These are phyloP conservation scores for Dactylellina haptotyla DNA, from an alignment of 2,329 filamentous ascomycete species.

Conservation along the genomic window DNA sequence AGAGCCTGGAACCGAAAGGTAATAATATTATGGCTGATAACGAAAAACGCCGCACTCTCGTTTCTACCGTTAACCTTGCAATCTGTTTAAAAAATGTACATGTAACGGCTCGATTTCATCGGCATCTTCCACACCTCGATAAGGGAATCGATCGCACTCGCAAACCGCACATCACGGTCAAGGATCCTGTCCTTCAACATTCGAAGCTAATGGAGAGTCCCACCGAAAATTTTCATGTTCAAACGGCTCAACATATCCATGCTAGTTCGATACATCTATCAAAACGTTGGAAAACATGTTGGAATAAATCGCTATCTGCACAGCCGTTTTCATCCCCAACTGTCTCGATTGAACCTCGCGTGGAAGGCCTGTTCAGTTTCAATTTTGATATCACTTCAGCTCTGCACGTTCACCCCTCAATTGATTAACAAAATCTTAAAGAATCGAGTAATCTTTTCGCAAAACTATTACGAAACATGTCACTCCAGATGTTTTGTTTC, in stretches of 20 bases:
- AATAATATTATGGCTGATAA: slow-evolving; percentile 8
- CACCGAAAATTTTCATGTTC: neutral
- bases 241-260: neutral
- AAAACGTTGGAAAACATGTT: neutral
- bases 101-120: slow-evolving; percentile 25
- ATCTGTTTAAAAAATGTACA: neutral
- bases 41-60: no score
- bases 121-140: slow-evolving; percentile 8
- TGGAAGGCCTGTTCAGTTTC: no score
- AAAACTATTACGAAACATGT: neutral
- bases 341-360: neutral
- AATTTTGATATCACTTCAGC: no score
- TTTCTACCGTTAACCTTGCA: neutral
- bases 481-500: neutral
- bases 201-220: no score
- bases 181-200: no score
- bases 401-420: neutral
- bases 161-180: no score
- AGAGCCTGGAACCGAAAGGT: slow-evolving; percentile 9
- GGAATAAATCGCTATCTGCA: no score
- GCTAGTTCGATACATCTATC: neutral
- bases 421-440: no score
- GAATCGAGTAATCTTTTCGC: neutral
- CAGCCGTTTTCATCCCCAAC: no score
- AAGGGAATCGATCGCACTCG: neutral